Percentiles rank a stretch among this genome's conserved stretches.
Conservation (phyloP, 495 filamentous ascomycete species). For the Hypoxylon fuscum region DNA sequence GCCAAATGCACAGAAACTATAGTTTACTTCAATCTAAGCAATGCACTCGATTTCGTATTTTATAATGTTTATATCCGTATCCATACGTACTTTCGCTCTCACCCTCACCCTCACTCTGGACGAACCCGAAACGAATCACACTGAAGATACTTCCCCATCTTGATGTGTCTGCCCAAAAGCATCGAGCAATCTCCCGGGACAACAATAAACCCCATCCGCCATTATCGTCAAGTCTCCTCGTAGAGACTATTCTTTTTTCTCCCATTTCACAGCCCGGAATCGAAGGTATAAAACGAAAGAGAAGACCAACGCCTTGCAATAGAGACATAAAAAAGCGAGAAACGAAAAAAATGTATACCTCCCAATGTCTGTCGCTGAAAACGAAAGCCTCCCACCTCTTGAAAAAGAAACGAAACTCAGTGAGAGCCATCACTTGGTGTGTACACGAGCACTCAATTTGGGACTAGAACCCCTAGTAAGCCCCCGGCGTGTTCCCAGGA, state of each 20-base stretch:
- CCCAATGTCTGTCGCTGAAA: constrained; percentile 1
- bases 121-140: neutral
- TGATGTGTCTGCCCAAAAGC: too few species aligned
- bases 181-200: too few species aligned
- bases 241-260: neutral
- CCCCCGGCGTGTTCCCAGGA: constrained; percentile 20
- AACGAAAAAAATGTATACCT: constrained; percentile 17
- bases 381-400: neutral
- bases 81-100: too few species aligned
- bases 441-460: too few species aligned
- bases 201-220: too few species aligned
- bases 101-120: neutral
- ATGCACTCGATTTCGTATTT: neutral
- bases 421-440: neutral
- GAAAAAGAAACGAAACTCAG: too few species aligned
- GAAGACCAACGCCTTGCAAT: constrained; percentile 22
- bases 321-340: neutral
- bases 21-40: neutral
- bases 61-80: neutral
- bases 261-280: neutral
- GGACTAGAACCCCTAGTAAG: too few species aligned
- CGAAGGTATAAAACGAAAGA: neutral
- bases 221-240: too few species aligned
- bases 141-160: too few species aligned
- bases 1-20: too few species aligned